These are phyloP conservation scores for Barbatosphaeria neglecta DNA, from an alignment of 495 filamentous ascomycete species.

Conservation along the genomic window DNA sequence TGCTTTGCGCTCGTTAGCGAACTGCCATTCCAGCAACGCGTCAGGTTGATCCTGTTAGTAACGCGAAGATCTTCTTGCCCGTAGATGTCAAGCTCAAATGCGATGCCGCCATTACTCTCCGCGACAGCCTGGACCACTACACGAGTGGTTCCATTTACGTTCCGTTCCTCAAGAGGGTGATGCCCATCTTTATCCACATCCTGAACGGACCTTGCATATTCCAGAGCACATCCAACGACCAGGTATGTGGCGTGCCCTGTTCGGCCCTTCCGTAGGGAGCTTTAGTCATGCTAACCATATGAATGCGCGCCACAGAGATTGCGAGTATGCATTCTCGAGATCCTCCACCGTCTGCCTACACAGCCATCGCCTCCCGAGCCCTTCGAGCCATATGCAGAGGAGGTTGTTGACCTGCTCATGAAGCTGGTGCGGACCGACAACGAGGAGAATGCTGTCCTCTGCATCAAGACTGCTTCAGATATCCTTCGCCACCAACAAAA, in stretches of 20 bases:
- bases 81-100: constrained; percentile 65
- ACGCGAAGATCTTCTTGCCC: neutral
- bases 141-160: constrained; percentile 48
- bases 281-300: constrained; percentile 1
- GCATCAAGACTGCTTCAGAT: constrained; percentile 96
- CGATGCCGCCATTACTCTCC: constrained; percentile 64
- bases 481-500: constrained; percentile 86
- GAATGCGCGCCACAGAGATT: constrained; percentile 50
- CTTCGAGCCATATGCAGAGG: constrained; percentile 74
- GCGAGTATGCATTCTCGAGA: constrained; percentile 85
- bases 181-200: constrained; percentile 82
- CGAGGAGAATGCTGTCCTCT: constrained; percentile 94
- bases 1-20: neutral
- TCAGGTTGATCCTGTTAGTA: constrained; percentile 1
- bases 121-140: constrained; percentile 72
- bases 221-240: constrained; percentile 73
- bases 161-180: constrained; percentile 68
- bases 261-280: neutral
- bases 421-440: constrained; percentile 80
- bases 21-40: neutral
- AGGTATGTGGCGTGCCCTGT: constrained; percentile 33
- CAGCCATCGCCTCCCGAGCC: constrained; percentile 52
- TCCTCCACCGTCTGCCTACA: constrained; percentile 81
- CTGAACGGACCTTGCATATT: constrained; percentile 83
- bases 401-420: constrained; percentile 84